phyloP scores from a whole-genome alignment of 2,329 filamentous ascomycete genomes.

The Amauroascus niger region DNA sequence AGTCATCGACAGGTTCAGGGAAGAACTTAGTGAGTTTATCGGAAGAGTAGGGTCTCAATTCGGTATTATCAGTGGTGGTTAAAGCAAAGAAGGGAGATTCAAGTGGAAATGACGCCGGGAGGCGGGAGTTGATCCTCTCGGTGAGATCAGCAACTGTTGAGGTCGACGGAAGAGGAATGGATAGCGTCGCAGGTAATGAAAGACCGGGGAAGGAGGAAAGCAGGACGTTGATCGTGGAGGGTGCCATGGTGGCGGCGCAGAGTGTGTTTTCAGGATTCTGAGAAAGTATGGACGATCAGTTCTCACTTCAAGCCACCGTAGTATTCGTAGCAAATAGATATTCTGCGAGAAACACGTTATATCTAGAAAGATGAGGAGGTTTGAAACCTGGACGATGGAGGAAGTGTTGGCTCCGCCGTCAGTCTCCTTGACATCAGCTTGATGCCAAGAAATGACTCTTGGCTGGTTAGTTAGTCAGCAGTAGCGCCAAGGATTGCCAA shows the following conservation, averaged over 20 bases:
- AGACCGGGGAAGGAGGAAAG: slow-evolving; percentile 77
- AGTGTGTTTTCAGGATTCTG: neutral
- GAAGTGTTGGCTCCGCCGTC: neutral
- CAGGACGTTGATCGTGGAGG: slow-evolving; percentile 61
- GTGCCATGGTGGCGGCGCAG: slow-evolving; percentile 8
- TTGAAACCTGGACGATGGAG: too few species aligned
- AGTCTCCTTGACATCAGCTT: neutral
- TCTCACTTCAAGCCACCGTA: too few species aligned
- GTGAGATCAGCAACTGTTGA: slow-evolving; percentile 60
- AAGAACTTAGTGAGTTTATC: slow-evolving; percentile 55
- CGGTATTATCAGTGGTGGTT: slow-evolving; percentile 69
- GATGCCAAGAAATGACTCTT: neutral
- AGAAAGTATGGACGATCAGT: too few species aligned
- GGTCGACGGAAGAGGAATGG: slow-evolving; percentile 59
- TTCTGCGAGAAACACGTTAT: too few species aligned
- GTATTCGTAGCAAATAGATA: neutral
- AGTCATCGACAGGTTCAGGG: neutral
- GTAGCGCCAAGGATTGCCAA: neutral
- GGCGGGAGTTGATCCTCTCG: slow-evolving; percentile 46
- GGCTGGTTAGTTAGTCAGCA: neutral
- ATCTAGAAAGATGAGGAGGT: too few species aligned
- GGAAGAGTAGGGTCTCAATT: slow-evolving; percentile 49
- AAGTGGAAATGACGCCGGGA: slow-evolving; percentile 50
- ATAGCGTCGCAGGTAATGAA: slow-evolving; percentile 69
- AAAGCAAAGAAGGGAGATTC: slow-evolving; percentile 55